A percentile compares a stretch with the other conserved stretches of the same genome.
phyloP scores from a whole-genome alignment of 1,139 yeast genomes.

The Nakaseomyces nivariensis region DNA sequence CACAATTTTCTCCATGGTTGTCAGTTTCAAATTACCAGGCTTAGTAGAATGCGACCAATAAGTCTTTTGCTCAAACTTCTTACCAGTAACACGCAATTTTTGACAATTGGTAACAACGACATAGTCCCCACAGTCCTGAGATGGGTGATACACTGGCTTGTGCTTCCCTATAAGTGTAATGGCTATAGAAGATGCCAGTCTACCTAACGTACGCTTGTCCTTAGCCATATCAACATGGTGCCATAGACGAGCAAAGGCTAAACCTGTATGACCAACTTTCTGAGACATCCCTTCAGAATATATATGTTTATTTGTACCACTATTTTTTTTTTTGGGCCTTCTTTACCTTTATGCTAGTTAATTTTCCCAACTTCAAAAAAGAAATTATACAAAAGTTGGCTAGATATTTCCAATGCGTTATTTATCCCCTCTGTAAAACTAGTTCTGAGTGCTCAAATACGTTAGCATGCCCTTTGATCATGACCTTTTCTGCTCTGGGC shows the following conservation, averaged over 20 bases:
- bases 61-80: slow-evolving; percentile 69
- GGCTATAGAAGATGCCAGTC: slow-evolving; percentile 85
- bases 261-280: slow-evolving; percentile 40
- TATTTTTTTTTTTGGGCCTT: too few relatives aligned
- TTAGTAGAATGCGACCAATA: slow-evolving; percentile 86
- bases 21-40: slow-evolving; percentile 81
- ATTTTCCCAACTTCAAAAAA: too few relatives aligned
- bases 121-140: slow-evolving; percentile 87
- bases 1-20: slow-evolving; percentile 70
- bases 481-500: too few relatives aligned
- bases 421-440: too few relatives aligned
- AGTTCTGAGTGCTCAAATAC: too few relatives aligned
- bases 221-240: slow-evolving; percentile 87
- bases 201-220: slow-evolving; percentile 80
- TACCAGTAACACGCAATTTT: slow-evolving; percentile 70
- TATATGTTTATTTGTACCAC: too few relatives aligned
- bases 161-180: slow-evolving; percentile 88
- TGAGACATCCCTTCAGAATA: slow-evolving; percentile 22
- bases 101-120: slow-evolving; percentile 93
- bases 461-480: too few relatives aligned
- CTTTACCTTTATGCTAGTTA: too few relatives aligned
- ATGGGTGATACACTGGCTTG: slow-evolving; percentile 73
- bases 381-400: too few relatives aligned
- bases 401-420: too few relatives aligned
- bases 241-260: slow-evolving; percentile 84